Base-by-base conservation (phyloP, 2,329 filamentous ascomycete genomes). In the Acrodontium crateriforme region DNA sequence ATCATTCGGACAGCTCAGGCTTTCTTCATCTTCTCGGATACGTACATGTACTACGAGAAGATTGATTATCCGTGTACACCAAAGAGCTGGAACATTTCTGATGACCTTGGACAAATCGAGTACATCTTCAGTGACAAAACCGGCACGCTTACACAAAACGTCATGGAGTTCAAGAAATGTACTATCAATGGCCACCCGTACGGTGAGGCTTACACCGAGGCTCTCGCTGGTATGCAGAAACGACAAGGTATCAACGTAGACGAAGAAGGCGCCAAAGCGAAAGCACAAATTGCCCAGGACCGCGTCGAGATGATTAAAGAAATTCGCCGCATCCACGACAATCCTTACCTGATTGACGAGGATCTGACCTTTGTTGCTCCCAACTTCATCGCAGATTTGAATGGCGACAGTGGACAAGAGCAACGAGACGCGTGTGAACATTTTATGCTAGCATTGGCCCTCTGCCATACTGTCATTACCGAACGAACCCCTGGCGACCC, bases 161-260 rank as follows among this genome's bases (percentile, higher is more conserved):
- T 91, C 29, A 92, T 92, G 89, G 91, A 98, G 54, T 98, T 95
- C 70, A 98, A 95, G 56, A 98, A 98, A 56, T 84, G 79, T 30
- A 92, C 85, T 1, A 77, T 98, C 56, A 95, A 95, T 46, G 87
- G 87, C n/a, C 71, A 89, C 35, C 75, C 85, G 0, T 98, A 98
- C 42, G 89, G 91, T 36, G 89, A 98, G 58, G 89, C 89, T 1
- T 98, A 94, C 48, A 98, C 91, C 0, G 89, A 98, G 55, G 89
- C 89, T 1, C 82, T 93, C 54, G 81, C 87, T 28, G 89, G 89
- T 32, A 89, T 98, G 81, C 84, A 92, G 51, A 84, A 87, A 55
- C 73, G 89, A 35, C 62, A 87, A 54, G 89, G 89, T 26, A 69
- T 93, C 27, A 75, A 95, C 47, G 78, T 85, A 3, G 85, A 87